A percentile compares a stretch with the other conserved stretches of the same genome.
phyloP scores from a whole-genome alignment of 2,329 filamentous ascomycete genomes.

The Xylaria multiplex region DNA sequence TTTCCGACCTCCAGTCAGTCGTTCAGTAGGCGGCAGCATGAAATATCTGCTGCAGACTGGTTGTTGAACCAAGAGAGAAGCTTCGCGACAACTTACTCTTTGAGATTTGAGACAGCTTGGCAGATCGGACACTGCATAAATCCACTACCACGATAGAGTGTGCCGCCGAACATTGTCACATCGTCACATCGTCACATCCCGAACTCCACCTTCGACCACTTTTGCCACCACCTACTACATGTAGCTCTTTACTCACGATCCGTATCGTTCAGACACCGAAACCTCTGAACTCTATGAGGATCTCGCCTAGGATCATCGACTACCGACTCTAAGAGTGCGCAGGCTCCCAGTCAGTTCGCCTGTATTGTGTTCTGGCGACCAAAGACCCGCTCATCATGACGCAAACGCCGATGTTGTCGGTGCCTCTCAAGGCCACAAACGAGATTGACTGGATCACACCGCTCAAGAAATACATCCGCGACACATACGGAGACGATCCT shows the following conservation, averaged over 20 bases:
- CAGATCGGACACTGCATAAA: conserved; percentile 15
- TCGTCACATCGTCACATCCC: conserved; percentile 36
- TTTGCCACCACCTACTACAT: conserved; percentile 19
- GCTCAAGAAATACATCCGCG: conserved; percentile 90
- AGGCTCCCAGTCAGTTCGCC: conserved; percentile 29
- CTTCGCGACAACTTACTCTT: conserved; percentile 8
- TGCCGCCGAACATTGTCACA: conserved; percentile 28
- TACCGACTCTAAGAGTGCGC: conserved; percentile 27
- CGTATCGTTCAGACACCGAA: conserved; percentile 10
- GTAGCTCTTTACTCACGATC: conserved; percentile 23
- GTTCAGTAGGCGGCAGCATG: conserved; percentile 9
- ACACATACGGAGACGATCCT: conserved; percentile 95
- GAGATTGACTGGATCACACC: conserved; percentile 98
- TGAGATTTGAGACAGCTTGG: conserved; percentile 9
- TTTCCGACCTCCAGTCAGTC: conserved; percentile 1
- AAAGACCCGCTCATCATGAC: conserved; percentile 63
- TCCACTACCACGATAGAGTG: conserved; percentile 12
- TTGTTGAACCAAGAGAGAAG: conserved; percentile 9
- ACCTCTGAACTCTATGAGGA: conserved; percentile 31
- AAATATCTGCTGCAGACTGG: conserved; percentile 12
- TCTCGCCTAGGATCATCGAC: conserved; percentile 21
- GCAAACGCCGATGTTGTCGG: conserved; percentile 93
- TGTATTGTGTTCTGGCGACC: conserved; percentile 21
- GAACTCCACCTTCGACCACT: conserved; percentile 35
- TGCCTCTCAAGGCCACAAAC: conserved; percentile 91